Evolutionary conservation across 1,284 basidiomycete species (phyloP).

Genomic region (Microbotryum scabiosae): DNA sequence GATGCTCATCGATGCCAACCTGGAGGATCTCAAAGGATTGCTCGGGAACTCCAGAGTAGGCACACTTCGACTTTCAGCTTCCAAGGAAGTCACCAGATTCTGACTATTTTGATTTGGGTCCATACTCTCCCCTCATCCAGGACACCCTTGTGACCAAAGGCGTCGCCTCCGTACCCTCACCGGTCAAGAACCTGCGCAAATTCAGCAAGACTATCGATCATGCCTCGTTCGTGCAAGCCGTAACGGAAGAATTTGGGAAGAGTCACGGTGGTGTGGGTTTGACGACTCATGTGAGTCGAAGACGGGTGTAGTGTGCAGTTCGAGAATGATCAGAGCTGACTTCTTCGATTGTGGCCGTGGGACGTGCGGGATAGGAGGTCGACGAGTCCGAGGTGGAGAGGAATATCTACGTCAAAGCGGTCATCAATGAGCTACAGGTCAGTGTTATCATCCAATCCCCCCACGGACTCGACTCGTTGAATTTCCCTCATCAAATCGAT

Average conservation of each 20-base stretch:
- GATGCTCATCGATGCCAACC: slow-evolving; percentile 84
- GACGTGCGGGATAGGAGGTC: slow-evolving; percentile 44
- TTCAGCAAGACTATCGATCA: slow-evolving; percentile 51
- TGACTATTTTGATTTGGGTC: neutral
- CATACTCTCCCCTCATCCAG: slow-evolving; percentile 40
- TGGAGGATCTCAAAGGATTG: slow-evolving; percentile 62
- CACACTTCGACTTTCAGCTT: slow-evolving; percentile 2
- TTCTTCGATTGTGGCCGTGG: slow-evolving; percentile 23
- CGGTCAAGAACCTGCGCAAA: slow-evolving; percentile 72
- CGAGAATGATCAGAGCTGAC: too few species aligned
- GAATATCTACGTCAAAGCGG: slow-evolving; percentile 52
- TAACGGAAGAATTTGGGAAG: slow-evolving; percentile 60
- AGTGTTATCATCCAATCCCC: slow-evolving; percentile 33
- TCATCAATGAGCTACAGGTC: slow-evolving; percentile 64
- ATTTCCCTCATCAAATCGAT: neutral
- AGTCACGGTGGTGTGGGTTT: slow-evolving; percentile 48
- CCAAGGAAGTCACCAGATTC: neutral
- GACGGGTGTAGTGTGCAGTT: slow-evolving; percentile 4
- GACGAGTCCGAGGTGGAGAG: slow-evolving; percentile 46
- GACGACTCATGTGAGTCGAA: slow-evolving; percentile 21
- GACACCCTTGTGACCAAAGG: slow-evolving; percentile 72
- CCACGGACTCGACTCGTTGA: too few species aligned
- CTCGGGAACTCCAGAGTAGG: slow-evolving; percentile 63
- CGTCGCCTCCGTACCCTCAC: slow-evolving; percentile 82
- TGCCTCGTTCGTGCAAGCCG: slow-evolving; percentile 59